Conservation (phyloP, 768 basidiomycete species). For the Amanita pallidorosea region DNA sequence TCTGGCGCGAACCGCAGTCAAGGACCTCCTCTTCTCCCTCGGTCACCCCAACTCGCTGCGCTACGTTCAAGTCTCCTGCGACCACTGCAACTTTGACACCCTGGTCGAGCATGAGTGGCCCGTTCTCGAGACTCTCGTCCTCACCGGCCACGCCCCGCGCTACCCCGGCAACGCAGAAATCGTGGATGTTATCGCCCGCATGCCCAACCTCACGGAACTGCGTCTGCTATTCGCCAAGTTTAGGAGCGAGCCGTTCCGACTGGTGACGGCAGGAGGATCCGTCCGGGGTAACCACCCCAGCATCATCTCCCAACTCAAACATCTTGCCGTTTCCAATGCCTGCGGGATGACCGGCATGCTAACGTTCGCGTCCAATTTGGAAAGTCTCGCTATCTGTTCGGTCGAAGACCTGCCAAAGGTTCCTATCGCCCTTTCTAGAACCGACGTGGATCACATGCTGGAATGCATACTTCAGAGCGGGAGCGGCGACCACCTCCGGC, state of each 20-base stretch:
- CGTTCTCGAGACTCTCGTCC: constrained; percentile 23
- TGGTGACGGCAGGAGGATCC: constrained; percentile 12
- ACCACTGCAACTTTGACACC: constrained; percentile 20
- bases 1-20: constrained; percentile 19
- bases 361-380: constrained; percentile 18
- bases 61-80: constrained; percentile 28
- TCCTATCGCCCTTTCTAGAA: constrained; percentile 22
- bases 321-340: constrained; percentile 27
- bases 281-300: constrained; percentile 13
- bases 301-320: constrained; percentile 19
- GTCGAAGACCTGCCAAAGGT: constrained; percentile 25
- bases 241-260: constrained; percentile 17
- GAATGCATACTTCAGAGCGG: constrained; percentile 17
- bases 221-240: constrained; percentile 23
- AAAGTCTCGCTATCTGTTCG: constrained; percentile 23
- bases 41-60: constrained; percentile 19
- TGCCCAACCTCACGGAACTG: constrained; percentile 23
- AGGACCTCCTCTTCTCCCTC: constrained; percentile 20
- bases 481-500: constrained; percentile 11
- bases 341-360: constrained; percentile 21
- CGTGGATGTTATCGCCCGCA: constrained; percentile 21
- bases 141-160: constrained; percentile 28
- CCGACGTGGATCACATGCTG: constrained; percentile 22
- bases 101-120: constrained; percentile 24
- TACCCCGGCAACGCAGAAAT: constrained; percentile 14